A percentile compares a stretch with the other conserved stretches of the same genome.
Evolutionary conservation across 345 rosid species (phyloP).

Genomic region (Rhizophora mangle): DNA sequence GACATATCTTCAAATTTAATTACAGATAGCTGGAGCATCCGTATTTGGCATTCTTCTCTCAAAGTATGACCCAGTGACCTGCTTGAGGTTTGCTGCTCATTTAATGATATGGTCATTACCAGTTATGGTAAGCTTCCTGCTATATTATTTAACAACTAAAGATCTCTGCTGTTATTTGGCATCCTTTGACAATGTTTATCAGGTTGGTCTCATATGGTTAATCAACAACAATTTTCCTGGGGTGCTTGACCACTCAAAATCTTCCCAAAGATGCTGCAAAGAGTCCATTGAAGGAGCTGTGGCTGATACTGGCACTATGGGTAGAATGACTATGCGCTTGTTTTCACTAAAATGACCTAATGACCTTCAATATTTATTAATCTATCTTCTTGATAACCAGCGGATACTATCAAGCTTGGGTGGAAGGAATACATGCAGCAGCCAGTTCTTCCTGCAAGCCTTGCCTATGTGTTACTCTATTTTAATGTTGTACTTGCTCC

Average conservation of each 20-base stretch:
- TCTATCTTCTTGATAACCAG: conserved; percentile 27
- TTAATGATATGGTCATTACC: conserved; percentile 71
- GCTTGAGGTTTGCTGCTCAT: conserved; percentile 75
- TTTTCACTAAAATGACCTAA: neutral
- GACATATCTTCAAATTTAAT: conserved; percentile 3
- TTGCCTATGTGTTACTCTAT: conserved; percentile 79
- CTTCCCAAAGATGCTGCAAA: conserved; percentile 45
- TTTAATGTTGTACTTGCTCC: conserved; percentile 90
- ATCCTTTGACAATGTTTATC: conserved; percentile 18
- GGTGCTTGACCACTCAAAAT: conserved; percentile 79
- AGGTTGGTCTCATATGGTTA: conserved; percentile 71
- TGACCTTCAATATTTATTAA: neutral
- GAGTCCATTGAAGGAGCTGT: conserved; percentile 27
- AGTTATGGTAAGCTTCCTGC: conserved; percentile 54
- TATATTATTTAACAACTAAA: conserved; percentile 2
- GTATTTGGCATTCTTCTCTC: conserved; percentile 81
- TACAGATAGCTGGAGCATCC: conserved; percentile 83
- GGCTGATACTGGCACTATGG: conserved; percentile 38
- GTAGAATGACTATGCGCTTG: conserved; percentile 31
- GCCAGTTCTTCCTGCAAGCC: conserved; percentile 96
- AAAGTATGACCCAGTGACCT: conserved; percentile 73
- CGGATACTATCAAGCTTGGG: conserved; percentile 80
- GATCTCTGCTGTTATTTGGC: conserved; percentile 12
- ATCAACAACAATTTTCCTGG: conserved; percentile 81
- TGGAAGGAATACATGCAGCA: conserved; percentile 93